Percentiles rank a stretch among this genome's conserved stretches.
Conservation (phyloP, 805 yeast species). For the Monosporozyma servazzii region DNA sequence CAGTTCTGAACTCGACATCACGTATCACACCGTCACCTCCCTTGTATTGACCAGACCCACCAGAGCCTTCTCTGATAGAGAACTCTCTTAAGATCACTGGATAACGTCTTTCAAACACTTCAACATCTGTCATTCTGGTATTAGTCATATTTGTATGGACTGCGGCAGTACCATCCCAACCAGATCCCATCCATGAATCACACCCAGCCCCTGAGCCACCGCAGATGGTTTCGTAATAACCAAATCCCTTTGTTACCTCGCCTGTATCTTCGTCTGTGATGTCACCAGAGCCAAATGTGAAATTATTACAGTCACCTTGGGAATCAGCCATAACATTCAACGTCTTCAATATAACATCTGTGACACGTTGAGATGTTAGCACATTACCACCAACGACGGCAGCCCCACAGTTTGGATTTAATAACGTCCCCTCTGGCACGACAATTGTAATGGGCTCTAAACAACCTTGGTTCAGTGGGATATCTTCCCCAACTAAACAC, state of each 20-base stretch:
- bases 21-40: conserved; percentile 88
- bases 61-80: conserved; percentile 60
- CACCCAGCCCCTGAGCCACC: conserved; percentile 87
- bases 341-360: conserved; percentile 81
- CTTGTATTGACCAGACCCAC: conserved; percentile 61
- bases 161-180: conserved; percentile 81
- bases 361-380: conserved; percentile 86
- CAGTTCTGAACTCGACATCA: conserved; percentile 69
- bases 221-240: conserved; percentile 89
- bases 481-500: conserved; percentile 74
- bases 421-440: conserved; percentile 52
- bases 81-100: conserved; percentile 73
- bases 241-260: conserved; percentile 50
- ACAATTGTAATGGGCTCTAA: conserved; percentile 63
- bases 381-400: conserved; percentile 96
- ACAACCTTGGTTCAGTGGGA: conserved; percentile 93
- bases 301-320: conserved; percentile 91
- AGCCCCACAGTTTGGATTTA: conserved; percentile 73
- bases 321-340: conserved; percentile 89
- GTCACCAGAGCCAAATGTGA: conserved; percentile 81
- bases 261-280: conserved; percentile 46
- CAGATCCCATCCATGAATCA: conserved; percentile 45
- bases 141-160: conserved; percentile 93
- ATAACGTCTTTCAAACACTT: conserved; percentile 77
- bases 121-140: conserved; percentile 87